Base-by-base conservation (phyloP, 768 basidiomycete species). In the Lactarius sp. region DNA sequence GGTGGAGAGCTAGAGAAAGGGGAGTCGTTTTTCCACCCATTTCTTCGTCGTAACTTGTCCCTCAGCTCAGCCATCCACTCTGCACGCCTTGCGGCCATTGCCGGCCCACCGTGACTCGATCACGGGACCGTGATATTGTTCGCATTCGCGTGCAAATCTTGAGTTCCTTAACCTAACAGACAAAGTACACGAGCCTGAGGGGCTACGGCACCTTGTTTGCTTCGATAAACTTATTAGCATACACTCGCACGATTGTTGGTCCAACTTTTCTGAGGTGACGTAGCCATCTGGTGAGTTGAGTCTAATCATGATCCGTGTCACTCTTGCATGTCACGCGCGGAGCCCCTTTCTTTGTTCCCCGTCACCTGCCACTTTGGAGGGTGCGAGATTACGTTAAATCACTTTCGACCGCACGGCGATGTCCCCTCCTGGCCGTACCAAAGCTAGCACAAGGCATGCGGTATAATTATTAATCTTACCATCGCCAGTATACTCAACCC, bases 51-150 rank as follows among this genome's bases (percentile, higher is more conserved):
- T 65, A 65, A 33, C 59, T 52, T 33, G 54, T 51, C 64, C 52
- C 54, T 51, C 59, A 51, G 50, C 54, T 51, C 59, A 51, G 50
- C 54, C 64, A 60, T 56, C 53, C 64, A 56, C 64, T 46, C n/a
- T 65, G 64, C 64, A 65, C 64, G 59, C 64, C 47, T 59, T 52
- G 49, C 64, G 64, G 64, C 64, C 54, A 34, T 65, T 65, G 64
- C 64, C 64, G 64, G 59, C 20, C 22, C 8, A n/a, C 54, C 50
- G 59, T 65, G 59, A 60, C 64, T 52, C 39, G 59, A 52, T 60
- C 64, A 65, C 64, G 59, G 16, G 59, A 56, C 50, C 49, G 50
- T 20, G 39, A 31, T 22, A 5, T 37, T 22, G 13, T 14, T 4
- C 7, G 9, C 13, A 54, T 12, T 34, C 51, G 34, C 51, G 51